These are phyloP conservation scores for Aspergillus fischeri DNA, from an alignment of 2,329 filamentous ascomycete genomes.

Conservation along the genomic window DNA sequence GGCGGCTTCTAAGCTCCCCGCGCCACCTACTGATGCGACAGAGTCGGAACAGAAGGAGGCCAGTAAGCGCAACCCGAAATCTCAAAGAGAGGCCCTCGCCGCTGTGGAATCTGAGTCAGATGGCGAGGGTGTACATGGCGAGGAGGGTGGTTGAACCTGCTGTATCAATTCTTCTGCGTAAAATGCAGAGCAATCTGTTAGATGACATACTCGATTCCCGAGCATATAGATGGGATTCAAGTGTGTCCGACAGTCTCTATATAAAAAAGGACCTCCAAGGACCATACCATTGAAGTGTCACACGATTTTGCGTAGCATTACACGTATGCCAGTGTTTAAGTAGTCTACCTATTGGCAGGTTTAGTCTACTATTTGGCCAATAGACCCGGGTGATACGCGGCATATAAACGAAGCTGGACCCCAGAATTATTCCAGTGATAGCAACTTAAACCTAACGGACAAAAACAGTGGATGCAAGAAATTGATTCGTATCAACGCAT, in stretches of 20 bases:
- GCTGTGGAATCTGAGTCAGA: constrained; percentile 31
- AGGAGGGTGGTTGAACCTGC: constrained; percentile 17
- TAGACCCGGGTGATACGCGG: background rate
- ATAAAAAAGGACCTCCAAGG: background rate
- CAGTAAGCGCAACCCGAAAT: constrained; percentile 14
- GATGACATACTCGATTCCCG: background rate
- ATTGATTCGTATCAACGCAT: constrained; percentile 12
- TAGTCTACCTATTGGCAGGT: background rate
- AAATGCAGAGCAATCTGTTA: background rate
- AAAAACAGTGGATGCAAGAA: background rate
- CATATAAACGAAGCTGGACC: background rate
- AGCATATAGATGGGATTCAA: background rate
- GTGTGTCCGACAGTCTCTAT: background rate
- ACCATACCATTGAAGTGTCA: background rate
- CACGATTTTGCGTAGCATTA: background rate
- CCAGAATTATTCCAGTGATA: background rate
- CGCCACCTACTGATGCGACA: constrained; percentile 5
- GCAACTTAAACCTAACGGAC: too few relatives aligned
- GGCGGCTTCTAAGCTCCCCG: constrained; percentile 49
- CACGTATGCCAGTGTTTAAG: background rate
- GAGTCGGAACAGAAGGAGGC: constrained; percentile 6
- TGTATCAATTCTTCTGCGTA: background rate
- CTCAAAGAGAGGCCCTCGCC: constrained; percentile 28
- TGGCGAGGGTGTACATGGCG: constrained; percentile 20
- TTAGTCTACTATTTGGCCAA: background rate